Conservation (phyloP, 192 early-diverging fungal species). For the Dissophora globulifera region DNA sequence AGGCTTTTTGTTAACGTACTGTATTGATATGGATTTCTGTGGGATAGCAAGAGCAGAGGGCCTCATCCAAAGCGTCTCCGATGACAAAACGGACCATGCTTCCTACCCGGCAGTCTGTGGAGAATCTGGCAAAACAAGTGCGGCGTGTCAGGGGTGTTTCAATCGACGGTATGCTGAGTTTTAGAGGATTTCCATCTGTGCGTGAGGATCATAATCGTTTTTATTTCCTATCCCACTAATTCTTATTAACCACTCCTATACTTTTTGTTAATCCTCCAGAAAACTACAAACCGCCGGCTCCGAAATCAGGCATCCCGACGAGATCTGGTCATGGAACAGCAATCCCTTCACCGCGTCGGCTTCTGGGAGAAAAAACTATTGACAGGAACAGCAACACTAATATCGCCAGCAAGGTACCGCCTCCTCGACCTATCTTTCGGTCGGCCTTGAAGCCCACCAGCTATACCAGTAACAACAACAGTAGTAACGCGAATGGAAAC, state of each 20-base stretch:
- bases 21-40: no score
- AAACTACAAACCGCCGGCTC: not conserved
- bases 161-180: constrained; percentile 17
- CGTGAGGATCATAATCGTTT: no score
- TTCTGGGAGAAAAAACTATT: not conserved
- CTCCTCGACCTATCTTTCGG: constrained; percentile 17
- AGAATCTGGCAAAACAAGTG: not conserved
- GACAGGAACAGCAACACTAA: not conserved
- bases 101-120: not conserved
- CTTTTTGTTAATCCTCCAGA: constrained; percentile 7
- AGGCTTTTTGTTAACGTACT: no score
- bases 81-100: not conserved
- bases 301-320: constrained; percentile 6
- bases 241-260: no score
- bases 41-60: not conserved
- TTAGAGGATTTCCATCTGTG: no score
- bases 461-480: not conserved
- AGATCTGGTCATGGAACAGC: constrained; percentile 1
- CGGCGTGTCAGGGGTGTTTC: constrained; percentile 2
- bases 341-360: not conserved
- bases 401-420: not conserved
- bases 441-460: constrained; percentile 37
- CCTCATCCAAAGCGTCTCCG: constrained; percentile 19
- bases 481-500: not conserved
- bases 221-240: not conserved